These are phyloP conservation scores for Claviceps africana DNA, from an alignment of 2,329 filamentous ascomycete species.

Conservation along the genomic window DNA sequence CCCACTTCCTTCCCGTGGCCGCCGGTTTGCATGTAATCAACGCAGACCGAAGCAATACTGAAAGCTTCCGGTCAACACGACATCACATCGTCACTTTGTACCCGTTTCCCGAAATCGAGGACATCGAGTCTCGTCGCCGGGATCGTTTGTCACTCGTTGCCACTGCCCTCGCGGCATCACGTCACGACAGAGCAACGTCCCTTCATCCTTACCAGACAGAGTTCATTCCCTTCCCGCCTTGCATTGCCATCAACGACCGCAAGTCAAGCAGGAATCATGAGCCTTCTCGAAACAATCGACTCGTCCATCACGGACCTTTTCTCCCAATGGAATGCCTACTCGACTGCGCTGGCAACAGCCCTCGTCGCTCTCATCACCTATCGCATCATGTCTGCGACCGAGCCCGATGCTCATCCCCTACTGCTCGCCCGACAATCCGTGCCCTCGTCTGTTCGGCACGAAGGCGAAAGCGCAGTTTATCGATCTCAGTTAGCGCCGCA, in stretches of 20 bases:
- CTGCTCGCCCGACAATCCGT: constrained; percentile 75
- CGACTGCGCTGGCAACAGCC: constrained; percentile 52
- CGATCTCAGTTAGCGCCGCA: constrained; percentile 74
- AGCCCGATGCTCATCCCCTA: constrained; percentile 85
- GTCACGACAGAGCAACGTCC: neutral
- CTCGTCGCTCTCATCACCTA: constrained; percentile 57
- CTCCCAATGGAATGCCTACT: constrained; percentile 70
- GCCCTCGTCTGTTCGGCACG: constrained; percentile 63
- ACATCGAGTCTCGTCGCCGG: neutral
- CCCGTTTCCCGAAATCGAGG: neutral
- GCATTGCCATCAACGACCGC: neutral
- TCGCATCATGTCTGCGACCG: constrained; percentile 54
- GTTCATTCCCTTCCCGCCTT: neutral
- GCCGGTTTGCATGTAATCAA: neutral
- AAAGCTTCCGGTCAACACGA: neutral
- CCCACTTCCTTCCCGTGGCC: neutral
- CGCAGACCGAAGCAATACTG: neutral
- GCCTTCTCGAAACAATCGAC: constrained; percentile 51
- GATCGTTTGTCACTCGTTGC: neutral
- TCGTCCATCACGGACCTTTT: constrained; percentile 53
- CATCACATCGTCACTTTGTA: neutral
- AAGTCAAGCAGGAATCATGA: constrained; percentile 16
- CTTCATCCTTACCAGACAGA: neutral
- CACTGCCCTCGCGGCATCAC: neutral
- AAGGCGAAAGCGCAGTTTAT: constrained; percentile 75